Conservation (phyloP, 2,329 filamentous ascomycete genomes). For the Xylaria sp. region DNA sequence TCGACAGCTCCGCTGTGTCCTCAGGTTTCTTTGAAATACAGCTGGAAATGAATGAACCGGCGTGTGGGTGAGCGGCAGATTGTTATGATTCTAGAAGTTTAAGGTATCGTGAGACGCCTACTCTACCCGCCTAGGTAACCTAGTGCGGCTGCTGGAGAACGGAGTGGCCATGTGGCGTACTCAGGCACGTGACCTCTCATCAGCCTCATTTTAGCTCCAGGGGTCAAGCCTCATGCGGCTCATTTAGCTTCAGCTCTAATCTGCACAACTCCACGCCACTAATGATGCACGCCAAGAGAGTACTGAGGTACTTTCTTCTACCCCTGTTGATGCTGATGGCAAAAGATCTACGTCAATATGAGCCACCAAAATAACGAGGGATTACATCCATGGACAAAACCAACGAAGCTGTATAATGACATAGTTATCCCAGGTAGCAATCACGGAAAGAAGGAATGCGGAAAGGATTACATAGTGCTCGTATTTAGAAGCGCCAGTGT, state of each 20-base stretch:
- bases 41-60: background rate
- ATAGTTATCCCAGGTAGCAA: background rate
- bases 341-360: constrained; percentile 24
- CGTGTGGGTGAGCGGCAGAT: background rate
- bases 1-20: background rate
- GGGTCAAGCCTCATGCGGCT: constrained; percentile 24
- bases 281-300: constrained; percentile 26
- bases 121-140: background rate
- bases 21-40: background rate
- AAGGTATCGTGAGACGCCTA: constrained; percentile 14
- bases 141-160: no score
- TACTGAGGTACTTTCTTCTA: background rate
- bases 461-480: background rate
- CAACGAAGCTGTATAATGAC: background rate
- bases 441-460: background rate
- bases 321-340: background rate
- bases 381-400: no score
- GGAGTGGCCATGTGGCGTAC: constrained; percentile 21
- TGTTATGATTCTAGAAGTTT: background rate
- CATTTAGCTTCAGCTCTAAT: background rate
- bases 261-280: background rate
- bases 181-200: constrained; percentile 20
- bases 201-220: constrained; percentile 28
- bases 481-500: background rate
- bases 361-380: background rate